Evolutionary conservation across 139 green algal genomes (phyloP).

Genomic region (Chlamydomonas sp.): DNA sequence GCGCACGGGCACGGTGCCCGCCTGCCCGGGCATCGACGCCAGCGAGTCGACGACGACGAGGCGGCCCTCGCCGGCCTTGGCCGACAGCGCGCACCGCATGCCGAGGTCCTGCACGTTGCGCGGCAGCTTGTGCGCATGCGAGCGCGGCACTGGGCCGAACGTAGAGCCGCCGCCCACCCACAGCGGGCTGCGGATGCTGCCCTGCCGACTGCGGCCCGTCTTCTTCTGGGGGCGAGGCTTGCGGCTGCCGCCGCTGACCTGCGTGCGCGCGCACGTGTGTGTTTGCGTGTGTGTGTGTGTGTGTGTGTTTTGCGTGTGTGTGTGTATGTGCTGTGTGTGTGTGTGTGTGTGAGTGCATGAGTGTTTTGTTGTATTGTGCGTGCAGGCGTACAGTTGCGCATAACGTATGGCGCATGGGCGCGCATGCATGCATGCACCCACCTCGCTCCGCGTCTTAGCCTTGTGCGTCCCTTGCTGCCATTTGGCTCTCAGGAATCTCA

Average conservation of each 20-base stretch:
- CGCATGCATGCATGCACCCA: too few species aligned
- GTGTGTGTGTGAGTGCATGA: too few species aligned
- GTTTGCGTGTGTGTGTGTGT: too few species aligned
- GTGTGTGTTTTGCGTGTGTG: too few species aligned
- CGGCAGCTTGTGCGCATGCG: conserved; percentile 63
- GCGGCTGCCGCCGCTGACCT: conserved; percentile 82
- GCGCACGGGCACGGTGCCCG: neutral
- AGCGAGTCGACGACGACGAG: conserved; percentile 71
- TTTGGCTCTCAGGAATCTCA: conserved; percentile 83
- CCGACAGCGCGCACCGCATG: conserved; percentile 78
- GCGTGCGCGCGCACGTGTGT: conserved; percentile 28
- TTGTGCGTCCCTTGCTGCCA: conserved; percentile 82
- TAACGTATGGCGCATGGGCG: too few species aligned
- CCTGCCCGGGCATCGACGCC: conserved; percentile 3
- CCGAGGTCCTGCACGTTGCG: conserved; percentile 41
- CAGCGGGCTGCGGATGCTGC: conserved; percentile 67
- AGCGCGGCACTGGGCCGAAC: conserved; percentile 67
- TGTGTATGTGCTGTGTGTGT: too few species aligned
- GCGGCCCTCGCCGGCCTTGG: conserved; percentile 64
- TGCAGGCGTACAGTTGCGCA: too few species aligned
- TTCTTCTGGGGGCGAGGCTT: conserved; percentile 97
- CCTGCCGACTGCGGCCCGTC: conserved; percentile 77
- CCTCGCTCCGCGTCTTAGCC: too few species aligned
- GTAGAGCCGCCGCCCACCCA: conserved; percentile 70
- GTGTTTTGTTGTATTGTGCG: too few species aligned